Percentiles rank a stretch among this genome's conserved stretches.
Evolutionary conservation across 192 early-diverging fungal genomes (phyloP).

Genomic region (Rhizoclosmatium globosum): DNA sequence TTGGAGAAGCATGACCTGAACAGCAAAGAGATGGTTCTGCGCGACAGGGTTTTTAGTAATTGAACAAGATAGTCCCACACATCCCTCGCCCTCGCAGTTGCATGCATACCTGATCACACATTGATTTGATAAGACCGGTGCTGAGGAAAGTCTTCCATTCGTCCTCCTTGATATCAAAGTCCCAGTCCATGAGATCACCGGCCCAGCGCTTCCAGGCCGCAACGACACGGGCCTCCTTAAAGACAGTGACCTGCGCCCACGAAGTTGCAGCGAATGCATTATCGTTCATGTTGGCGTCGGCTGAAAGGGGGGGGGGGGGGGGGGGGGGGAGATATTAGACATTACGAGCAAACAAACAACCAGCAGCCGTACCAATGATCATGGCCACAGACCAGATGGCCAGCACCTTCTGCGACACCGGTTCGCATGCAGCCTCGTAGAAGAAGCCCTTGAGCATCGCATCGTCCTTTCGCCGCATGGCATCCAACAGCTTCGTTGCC

Average conservation of each 20-base stretch:
- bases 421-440: background rate
- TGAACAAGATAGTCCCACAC: no score
- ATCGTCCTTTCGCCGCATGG: background rate
- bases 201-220: constrained; percentile 36
- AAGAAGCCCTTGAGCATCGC: constrained; percentile 28
- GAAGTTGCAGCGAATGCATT: constrained; percentile 35
- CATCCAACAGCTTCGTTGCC: background rate
- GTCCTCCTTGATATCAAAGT: constrained; percentile 17
- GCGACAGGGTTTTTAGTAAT: no score
- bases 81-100: no score
- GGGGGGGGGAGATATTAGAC: background rate
- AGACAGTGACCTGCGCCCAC: constrained; percentile 45
- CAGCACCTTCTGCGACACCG: constrained; percentile 15
- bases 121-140: background rate
- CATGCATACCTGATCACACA: background rate
- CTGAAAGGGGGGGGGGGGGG: constrained; percentile 8
- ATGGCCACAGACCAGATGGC: constrained; percentile 22
- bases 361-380: constrained; percentile 4
- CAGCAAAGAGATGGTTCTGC: constrained; percentile 6
- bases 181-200: constrained; percentile 28
- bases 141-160: background rate
- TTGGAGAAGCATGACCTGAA: background rate
- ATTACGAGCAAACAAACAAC: background rate
- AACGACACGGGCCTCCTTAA: constrained; percentile 20
- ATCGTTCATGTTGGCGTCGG: constrained; percentile 40